Conservation (phyloP, 2,329 filamentous ascomycete genomes). For the Paecilomyces niveus region DNA sequence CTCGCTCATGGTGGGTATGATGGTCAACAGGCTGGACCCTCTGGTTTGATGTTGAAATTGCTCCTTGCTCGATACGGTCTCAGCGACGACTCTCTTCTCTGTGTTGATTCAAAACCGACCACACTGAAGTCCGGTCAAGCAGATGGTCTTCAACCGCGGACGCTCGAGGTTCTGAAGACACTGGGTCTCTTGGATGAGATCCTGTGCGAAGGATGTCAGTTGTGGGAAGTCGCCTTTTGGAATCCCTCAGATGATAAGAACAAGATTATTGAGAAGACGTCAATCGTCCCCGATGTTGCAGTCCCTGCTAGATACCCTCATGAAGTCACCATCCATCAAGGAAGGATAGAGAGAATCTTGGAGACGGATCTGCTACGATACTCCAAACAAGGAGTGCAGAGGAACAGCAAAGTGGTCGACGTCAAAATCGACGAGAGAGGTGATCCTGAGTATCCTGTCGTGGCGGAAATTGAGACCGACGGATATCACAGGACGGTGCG, state of each 20-base stretch:
- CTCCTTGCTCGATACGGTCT: slow-evolving; percentile 40
- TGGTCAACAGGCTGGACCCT: slow-evolving; percentile 29
- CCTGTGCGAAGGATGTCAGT: slow-evolving; percentile 31
- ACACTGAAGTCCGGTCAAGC: slow-evolving; percentile 37
- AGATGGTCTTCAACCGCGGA: slow-evolving; percentile 37
- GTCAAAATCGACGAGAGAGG: slow-evolving; percentile 50
- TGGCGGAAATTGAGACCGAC: slow-evolving; percentile 24
- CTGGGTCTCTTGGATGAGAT: slow-evolving; percentile 35
- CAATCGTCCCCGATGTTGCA: slow-evolving; percentile 43
- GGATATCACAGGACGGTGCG: slow-evolving; percentile 38
- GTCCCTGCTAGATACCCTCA: slow-evolving; percentile 66
- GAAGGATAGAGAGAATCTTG: slow-evolving; percentile 63
- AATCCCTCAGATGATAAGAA: slow-evolving; percentile 48
- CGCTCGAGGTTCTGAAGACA: slow-evolving; percentile 36
- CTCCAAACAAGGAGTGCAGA: slow-evolving; percentile 49
- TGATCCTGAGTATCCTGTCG: slow-evolving; percentile 36
- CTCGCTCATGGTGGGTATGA: not conserved
- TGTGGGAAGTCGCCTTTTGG: slow-evolving; percentile 61
- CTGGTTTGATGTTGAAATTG: slow-evolving; percentile 35
- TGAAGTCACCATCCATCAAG: slow-evolving; percentile 65
- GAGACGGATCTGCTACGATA: slow-evolving; percentile 60
- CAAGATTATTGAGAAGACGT: slow-evolving; percentile 55
- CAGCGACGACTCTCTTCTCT: slow-evolving; percentile 32
- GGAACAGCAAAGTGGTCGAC: slow-evolving; percentile 58
- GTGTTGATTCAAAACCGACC: slow-evolving; percentile 35